Evolutionary conservation across 176 grass and related monocot genomes (phyloP).

Genomic region (Zoysia pacifica): DNA sequence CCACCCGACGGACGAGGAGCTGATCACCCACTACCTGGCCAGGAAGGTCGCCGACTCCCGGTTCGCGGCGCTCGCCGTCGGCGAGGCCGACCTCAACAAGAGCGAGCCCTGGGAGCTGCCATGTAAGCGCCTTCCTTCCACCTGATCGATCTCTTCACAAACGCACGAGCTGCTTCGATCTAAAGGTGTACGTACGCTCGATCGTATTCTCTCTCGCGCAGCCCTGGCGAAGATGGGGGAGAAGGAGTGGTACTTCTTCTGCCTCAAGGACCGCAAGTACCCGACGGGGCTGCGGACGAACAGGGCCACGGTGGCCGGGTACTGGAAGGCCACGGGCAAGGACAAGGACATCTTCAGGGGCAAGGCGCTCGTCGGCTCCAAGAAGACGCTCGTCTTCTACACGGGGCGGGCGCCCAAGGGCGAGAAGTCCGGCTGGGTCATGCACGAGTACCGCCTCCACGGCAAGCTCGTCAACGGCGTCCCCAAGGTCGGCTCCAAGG

Average conservation of each 20-base stretch:
- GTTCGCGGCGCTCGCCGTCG: conserved; percentile 56
- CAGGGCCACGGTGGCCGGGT: conserved; percentile 69
- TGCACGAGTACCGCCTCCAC: conserved; percentile 81
- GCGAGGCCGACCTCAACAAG: conserved; percentile 73
- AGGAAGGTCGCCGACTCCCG: conserved; percentile 57
- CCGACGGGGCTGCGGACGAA: conserved; percentile 78
- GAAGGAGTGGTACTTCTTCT: conserved; percentile 95
- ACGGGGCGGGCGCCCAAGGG: conserved; percentile 76
- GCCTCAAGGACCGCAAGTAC: conserved; percentile 80
- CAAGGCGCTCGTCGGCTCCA: conserved; percentile 55
- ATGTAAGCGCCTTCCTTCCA: conserved; percentile 26
- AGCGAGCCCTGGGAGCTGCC: conserved; percentile 82
- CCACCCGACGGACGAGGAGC: conserved; percentile 82
- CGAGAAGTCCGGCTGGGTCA: conserved; percentile 77
- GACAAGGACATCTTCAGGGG: conserved; percentile 67
- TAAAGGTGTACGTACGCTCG: not conserved
- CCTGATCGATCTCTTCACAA: not conserved
- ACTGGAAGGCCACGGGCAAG: conserved; percentile 92
- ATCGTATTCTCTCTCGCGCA: not conserved
- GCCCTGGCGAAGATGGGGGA: conserved; percentile 74
- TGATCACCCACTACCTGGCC: conserved; percentile 80
- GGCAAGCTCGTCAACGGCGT: conserved; percentile 40
- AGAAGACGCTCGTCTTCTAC: conserved; percentile 73
- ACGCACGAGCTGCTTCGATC: not conserved
- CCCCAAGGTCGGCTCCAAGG: conserved; percentile 47